Percentiles rank a stretch among this genome's conserved stretches.
Conservation (phyloP, 2,329 filamentous ascomycete genomes). For the Monosporascus sp. region DNA sequence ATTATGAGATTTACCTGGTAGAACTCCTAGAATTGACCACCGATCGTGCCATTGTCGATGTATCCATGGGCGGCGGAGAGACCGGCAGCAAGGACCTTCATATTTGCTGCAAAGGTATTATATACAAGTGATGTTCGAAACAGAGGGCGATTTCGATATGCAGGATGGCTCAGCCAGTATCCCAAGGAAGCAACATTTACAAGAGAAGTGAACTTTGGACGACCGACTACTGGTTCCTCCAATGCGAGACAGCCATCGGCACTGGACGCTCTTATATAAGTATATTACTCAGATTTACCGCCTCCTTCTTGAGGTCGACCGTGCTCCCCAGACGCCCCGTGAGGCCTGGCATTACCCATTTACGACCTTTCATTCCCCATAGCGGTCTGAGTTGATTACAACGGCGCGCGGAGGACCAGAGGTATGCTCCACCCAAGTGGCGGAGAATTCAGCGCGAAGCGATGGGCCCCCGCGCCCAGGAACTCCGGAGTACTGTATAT, state of each 20-base stretch:
- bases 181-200: no score
- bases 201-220: not conserved
- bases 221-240: not conserved
- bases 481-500: no score
- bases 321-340: not conserved
- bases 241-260: no score
- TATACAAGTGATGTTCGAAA: not conserved
- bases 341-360: not conserved
- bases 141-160: not conserved
- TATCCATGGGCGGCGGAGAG: constrained; percentile 44
- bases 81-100: constrained; percentile 28
- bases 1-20: constrained; percentile 22
- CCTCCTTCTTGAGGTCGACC: not conserved
- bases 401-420: no score
- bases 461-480: not conserved
- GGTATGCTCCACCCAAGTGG: not conserved
- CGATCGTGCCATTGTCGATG: constrained; percentile 41
- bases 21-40: constrained; percentile 32
- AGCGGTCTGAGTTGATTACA: not conserved
- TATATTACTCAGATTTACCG: no score
- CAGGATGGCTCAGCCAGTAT: not conserved
- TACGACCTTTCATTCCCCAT: not conserved
- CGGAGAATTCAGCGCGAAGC: not conserved
- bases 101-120: constrained; percentile 3
- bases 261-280: no score